Percentiles rank a stretch among this genome's conserved stretches.
These are phyloP conservation scores for Cladophialophora exuberans DNA, from an alignment of 2,329 filamentous ascomycete genomes.

Conservation along the genomic window DNA sequence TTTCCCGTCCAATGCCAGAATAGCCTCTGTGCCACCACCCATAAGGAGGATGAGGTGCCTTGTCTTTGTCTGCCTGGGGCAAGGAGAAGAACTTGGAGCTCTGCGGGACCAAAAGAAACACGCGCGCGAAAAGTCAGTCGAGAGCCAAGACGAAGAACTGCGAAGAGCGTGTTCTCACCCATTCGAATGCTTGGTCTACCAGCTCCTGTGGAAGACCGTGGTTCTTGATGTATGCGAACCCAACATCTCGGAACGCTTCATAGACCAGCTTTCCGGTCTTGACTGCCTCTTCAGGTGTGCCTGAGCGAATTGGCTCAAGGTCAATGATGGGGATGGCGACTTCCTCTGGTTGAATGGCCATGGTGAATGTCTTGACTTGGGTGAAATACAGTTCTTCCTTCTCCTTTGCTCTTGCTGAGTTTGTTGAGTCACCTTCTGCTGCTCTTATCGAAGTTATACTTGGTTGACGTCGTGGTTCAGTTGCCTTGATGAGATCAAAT, in stretches of 20 bases:
- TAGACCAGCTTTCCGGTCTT: constrained; percentile 38
- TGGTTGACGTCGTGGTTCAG: too few relatives aligned
- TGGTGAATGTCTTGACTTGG: background rate
- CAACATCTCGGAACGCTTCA: constrained; percentile 41
- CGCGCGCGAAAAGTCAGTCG: too few relatives aligned
- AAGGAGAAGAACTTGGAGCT: constrained; percentile 49
- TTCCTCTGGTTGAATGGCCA: constrained; percentile 22
- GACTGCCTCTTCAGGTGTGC: constrained; percentile 36
- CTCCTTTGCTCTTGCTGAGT: too few relatives aligned
- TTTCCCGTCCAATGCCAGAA: constrained; percentile 26
- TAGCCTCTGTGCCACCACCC: constrained; percentile 28
- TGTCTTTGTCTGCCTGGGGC: constrained; percentile 50
- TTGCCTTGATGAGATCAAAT: too few relatives aligned
- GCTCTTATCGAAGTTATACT: too few relatives aligned
- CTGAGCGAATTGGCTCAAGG: constrained; percentile 40
- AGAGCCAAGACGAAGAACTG: too few relatives aligned
- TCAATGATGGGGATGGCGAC: constrained; percentile 44
- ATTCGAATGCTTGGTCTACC: constrained; percentile 28
- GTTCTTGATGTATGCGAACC: constrained; percentile 48
- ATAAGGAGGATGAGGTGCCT: constrained; percentile 49
- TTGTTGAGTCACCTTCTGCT: too few relatives aligned
- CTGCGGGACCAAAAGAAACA: too few relatives aligned
- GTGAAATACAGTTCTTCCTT: too few relatives aligned
- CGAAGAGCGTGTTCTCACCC: constrained; percentile 24
- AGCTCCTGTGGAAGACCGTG: constrained; percentile 40